Base-by-base conservation (phyloP, 106 monocot species). In the Apostasia shenzhenica region DNA sequence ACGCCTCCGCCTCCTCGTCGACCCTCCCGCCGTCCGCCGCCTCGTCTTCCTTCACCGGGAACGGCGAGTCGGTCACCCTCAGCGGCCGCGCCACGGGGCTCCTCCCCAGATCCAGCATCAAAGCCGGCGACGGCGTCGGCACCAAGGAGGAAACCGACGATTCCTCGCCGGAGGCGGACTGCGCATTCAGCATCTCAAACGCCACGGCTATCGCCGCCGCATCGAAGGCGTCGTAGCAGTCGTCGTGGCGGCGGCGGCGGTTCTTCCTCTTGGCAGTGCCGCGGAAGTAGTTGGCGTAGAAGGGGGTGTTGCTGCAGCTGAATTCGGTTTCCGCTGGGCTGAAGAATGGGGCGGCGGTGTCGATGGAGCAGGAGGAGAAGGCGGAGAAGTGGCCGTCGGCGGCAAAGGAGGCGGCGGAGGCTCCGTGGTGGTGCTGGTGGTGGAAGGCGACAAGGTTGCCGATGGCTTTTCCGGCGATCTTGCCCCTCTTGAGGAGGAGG, bases 61-160 rank as follows among this genome's bases (percentile, higher is more conserved):
- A 93, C 6, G 92, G 92, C 0, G 92, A 93, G 75, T 93, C 92
- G 0, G 92, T 88, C 54, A 93, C 80, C 79, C 91, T 76, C 37
- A 91, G 79, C 75, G 77, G 86, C 56, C 81, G 69, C 46, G 49
- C 70, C 40, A 43, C 50, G 0, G 82, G 47, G 54, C 78, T 67
- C 57, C 60, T 77, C 63, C 66, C 57, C 43, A 49, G 70, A 45
- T 41, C 44, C 40, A 53, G 8, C 65, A 57, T 43, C 54, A 42
- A 5, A 9, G 79, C 14, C 14, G 65, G 45, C 8, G 45, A 55
- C 11, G 61, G 65, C 14, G 75, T 59, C 5, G 76, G 58, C 26
- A 26, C 26, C 26, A 26, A 26, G 26, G 26, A 26, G 3, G 45
- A 10, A 10, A 66, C 72, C 0, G 49, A 67, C 39, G 53, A 40